Evolutionary conservation across 208 protist species (phyloP).

Genomic region (Crithidia sp.): DNA sequence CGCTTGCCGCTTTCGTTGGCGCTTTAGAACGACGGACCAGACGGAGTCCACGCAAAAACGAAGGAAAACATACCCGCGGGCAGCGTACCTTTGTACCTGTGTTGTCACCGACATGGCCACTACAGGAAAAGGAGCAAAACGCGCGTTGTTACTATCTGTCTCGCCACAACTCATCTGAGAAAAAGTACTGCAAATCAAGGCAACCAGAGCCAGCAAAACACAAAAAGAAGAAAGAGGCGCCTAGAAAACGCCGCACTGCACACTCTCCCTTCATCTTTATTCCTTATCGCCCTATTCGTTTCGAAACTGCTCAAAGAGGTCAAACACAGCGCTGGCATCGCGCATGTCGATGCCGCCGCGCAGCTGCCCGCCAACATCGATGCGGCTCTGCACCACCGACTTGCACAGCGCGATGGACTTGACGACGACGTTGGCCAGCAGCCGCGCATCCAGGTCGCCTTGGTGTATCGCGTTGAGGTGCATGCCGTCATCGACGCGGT

Average conservation of each 20-base stretch:
- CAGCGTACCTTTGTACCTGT: too few species aligned
- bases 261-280: not conserved
- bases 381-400: conserved; percentile 60
- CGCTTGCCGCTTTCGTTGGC: too few species aligned
- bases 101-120: too few species aligned
- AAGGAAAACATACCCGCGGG: too few species aligned
- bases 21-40: too few species aligned
- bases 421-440: conserved; percentile 55
- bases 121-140: too few species aligned
- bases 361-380: conserved; percentile 56
- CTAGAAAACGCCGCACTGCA: not conserved
- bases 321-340: conserved; percentile 53
- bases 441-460: conserved; percentile 56
- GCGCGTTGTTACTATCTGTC: too few species aligned
- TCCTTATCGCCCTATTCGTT: conserved; percentile 31
- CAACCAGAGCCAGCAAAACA: not conserved
- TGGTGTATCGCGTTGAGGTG: conserved; percentile 28
- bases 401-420: conserved; percentile 59
- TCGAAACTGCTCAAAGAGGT: conserved; percentile 48
- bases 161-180: too few species aligned
- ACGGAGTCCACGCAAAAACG: too few species aligned
- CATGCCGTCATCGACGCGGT: conserved; percentile 42
- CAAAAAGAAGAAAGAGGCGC: not conserved
- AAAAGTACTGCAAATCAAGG: too few species aligned
- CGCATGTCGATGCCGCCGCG: conserved; percentile 53